Evolutionary conservation across 345 rosid genomes (phyloP).

Genomic region (Diplotaxis tenuifolia): DNA sequence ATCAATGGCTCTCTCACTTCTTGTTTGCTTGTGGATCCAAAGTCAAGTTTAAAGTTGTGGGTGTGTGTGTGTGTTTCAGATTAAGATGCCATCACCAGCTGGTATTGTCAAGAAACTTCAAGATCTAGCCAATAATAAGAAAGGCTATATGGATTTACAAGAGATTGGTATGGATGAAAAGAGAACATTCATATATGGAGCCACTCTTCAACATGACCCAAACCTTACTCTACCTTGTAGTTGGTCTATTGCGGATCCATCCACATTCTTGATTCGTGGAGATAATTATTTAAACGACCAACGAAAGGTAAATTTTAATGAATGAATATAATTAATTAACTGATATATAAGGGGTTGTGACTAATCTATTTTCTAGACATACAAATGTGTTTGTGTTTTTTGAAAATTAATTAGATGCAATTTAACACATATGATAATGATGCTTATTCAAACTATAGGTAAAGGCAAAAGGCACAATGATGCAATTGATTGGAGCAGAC

Average conservation of each 20-base stretch:
- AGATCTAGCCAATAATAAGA: slow-evolving; percentile 70
- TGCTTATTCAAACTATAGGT: slow-evolving; percentile 37
- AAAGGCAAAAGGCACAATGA: slow-evolving; percentile 65
- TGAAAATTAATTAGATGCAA: not conserved
- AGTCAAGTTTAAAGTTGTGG: slow-evolving; percentile 34
- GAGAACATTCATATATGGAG: slow-evolving; percentile 49
- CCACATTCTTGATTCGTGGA: slow-evolving; percentile 76
- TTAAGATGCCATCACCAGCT: slow-evolving; percentile 63
- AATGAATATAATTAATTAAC: too few relatives aligned
- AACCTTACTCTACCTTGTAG: slow-evolving; percentile 55
- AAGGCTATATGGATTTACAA: slow-evolving; percentile 65
- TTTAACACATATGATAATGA: not conserved
- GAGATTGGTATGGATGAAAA: slow-evolving; percentile 44
- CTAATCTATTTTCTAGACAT: not conserved
- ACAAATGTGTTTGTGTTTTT: not conserved
- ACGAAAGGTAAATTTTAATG: slow-evolving; percentile 49
- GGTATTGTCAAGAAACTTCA: slow-evolving; percentile 73
- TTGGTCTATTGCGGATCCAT: slow-evolving; percentile 75
- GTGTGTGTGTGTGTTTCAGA: slow-evolving; percentile 19
- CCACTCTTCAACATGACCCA: slow-evolving; percentile 68
- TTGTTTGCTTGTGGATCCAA: slow-evolving; percentile 13
- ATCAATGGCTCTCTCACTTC: not conserved
- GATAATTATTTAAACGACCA: slow-evolving; percentile 61
- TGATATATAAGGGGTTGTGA: too few relatives aligned
- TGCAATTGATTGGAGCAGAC: slow-evolving; percentile 92